These are phyloP conservation scores for Leccinum fibrillosum DNA, from an alignment of 768 basidiomycete genomes.

Conservation along the genomic window DNA sequence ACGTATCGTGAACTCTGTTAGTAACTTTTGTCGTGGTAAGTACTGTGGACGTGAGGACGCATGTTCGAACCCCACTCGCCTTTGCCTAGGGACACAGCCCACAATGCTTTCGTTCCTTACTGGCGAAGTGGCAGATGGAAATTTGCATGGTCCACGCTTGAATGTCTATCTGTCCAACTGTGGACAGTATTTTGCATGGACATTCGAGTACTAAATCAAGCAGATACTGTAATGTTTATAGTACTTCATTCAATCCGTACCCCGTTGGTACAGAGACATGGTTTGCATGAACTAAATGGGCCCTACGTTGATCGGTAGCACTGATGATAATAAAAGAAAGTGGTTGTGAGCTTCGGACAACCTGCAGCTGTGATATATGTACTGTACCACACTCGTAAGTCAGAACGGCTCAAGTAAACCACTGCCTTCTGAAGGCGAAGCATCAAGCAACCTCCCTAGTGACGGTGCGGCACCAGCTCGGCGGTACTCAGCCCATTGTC, in stretches of 20 bases:
- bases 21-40: not conserved
- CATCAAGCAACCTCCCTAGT: not conserved
- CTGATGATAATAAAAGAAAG: not conserved
- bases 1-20: not conserved
- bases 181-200: slow-evolving; percentile 41
- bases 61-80: slow-evolving; percentile 49
- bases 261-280: not conserved
- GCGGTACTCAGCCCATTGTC: no score
- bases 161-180: slow-evolving; percentile 45
- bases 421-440: not conserved
- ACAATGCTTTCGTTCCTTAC: slow-evolving; percentile 77
- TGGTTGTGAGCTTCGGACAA: no score
- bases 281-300: not conserved
- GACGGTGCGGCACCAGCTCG: not conserved
- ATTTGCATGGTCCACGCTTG: slow-evolving; percentile 72
- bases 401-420: not conserved
- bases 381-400: not conserved
- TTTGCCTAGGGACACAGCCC: slow-evolving; percentile 76
- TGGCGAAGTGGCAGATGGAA: slow-evolving; percentile 67
- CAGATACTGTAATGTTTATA: slow-evolving; percentile 37
- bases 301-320: not conserved
- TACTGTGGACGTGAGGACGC: not conserved
- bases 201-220: slow-evolving; percentile 77
- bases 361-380: no score
- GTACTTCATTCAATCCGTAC: not conserved